Percentiles rank a stretch among this genome's conserved stretches.
Conservation (phyloP, 2,329 filamentous ascomycete genomes). For the Fusarium piperis region DNA sequence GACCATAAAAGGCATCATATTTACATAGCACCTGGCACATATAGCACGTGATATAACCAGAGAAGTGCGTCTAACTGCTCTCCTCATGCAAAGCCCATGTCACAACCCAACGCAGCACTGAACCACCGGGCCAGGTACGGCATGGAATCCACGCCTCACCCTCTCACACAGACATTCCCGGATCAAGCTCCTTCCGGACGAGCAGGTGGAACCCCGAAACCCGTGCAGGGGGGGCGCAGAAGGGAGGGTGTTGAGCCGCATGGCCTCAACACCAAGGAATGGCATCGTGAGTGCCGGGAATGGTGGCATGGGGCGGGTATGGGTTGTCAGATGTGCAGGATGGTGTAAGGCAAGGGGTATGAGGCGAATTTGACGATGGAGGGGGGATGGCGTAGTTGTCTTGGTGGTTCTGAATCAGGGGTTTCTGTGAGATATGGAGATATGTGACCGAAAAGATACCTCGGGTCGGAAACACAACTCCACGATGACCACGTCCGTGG, state of each 20-base stretch:
- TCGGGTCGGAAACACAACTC: neutral
- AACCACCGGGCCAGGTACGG: neutral
- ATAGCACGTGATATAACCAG: neutral
- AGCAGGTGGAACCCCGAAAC: constrained; percentile 1
- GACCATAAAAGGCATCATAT: neutral
- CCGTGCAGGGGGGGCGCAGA: neutral
- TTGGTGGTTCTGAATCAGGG: neutral
- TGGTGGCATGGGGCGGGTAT: neutral
- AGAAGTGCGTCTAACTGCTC: neutral
- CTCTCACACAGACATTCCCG: neutral
- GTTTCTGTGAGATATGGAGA: neutral
- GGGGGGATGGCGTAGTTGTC: neutral
- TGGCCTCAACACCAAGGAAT: constrained; percentile 14
- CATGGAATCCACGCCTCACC: neutral
- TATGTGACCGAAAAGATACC: neutral
- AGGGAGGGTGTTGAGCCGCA: constrained; percentile 1
- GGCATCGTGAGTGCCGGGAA: neutral
- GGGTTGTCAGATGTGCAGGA: neutral
- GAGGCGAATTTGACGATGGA: neutral
- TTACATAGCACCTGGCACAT: neutral
- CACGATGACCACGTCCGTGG: neutral
- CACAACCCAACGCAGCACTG: neutral
- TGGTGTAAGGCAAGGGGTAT: neutral
- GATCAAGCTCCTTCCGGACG: neutral
- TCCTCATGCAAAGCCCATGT: neutral